Percentiles rank a stretch among this genome's conserved stretches.
phyloP scores from a whole-genome alignment of 768 basidiomycete genomes.

The Boletus tomentosulus region DNA sequence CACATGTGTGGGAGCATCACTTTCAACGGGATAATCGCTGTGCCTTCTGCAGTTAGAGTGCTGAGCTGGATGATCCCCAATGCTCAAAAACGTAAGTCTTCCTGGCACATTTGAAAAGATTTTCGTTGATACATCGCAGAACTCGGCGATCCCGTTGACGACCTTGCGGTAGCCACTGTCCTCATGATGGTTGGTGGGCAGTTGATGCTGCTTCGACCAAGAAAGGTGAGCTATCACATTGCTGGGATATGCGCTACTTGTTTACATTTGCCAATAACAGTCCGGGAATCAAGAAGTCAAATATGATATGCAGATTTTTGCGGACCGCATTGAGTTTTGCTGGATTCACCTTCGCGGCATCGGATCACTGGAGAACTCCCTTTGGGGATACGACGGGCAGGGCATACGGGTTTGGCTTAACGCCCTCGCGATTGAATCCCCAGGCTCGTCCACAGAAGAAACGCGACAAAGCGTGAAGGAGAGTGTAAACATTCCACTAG shows the following conservation, averaged over 20 bases:
- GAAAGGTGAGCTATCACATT: constrained; percentile 56
- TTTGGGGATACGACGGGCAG: constrained; percentile 95
- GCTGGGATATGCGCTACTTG: neutral
- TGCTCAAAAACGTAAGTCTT: constrained; percentile 80
- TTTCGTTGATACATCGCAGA: constrained; percentile 44
- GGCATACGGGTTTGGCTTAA: constrained; percentile 93
- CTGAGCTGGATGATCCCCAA: constrained; percentile 97
- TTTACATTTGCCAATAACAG: constrained; percentile 34
- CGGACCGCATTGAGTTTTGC: constrained; percentile 96
- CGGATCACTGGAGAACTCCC: constrained; percentile 88
- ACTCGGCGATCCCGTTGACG: constrained; percentile 90
- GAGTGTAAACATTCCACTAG: constrained; percentile 86
- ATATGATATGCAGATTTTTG: constrained; percentile 96
- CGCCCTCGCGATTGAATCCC: constrained; percentile 82
- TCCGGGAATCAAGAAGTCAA: constrained; percentile 84
- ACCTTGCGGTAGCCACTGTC: constrained; percentile 90
- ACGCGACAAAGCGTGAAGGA: constrained; percentile 66
- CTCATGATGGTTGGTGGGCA: constrained; percentile 94
- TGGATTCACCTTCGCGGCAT: constrained; percentile 98
- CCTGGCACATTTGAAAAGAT: neutral
- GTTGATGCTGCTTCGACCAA: constrained; percentile 81
- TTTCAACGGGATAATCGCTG: constrained; percentile 84
- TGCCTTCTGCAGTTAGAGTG: constrained; percentile 79
- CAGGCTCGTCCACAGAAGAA: constrained; percentile 33
- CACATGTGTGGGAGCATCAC: constrained; percentile 93